These are phyloP conservation scores for Coprinopsis strossmayeri DNA, from an alignment of 768 basidiomycete genomes.

Conservation along the genomic window DNA sequence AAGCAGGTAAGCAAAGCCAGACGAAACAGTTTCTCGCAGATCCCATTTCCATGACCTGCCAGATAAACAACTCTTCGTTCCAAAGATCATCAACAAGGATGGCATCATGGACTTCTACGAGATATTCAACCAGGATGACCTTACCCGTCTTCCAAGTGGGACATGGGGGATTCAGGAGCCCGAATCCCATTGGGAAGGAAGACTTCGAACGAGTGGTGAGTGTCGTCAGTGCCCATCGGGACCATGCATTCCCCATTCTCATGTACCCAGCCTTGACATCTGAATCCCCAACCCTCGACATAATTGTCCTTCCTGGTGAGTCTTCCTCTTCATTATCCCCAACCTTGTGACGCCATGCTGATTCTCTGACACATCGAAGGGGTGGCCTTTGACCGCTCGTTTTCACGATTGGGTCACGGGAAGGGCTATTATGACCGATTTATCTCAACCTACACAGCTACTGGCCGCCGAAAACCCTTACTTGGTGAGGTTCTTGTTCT, in stretches of 20 bases:
- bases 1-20: slow-evolving; percentile 34
- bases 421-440: slow-evolving; percentile 83
- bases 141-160: slow-evolving; percentile 49
- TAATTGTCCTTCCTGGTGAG: slow-evolving; percentile 65
- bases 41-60: background rate
- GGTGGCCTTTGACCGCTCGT: slow-evolving; percentile 64
- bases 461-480: slow-evolving; percentile 40
- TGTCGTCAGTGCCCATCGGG: background rate
- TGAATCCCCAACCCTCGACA: slow-evolving; percentile 40
- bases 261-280: slow-evolving; percentile 27
- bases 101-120: slow-evolving; percentile 62
- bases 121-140: slow-evolving; percentile 53
- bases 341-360: too few species aligned
- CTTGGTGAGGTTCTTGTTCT: slow-evolving; percentile 42
- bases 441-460: slow-evolving; percentile 46
- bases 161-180: slow-evolving; percentile 79
- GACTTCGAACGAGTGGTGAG: slow-evolving; percentile 45
- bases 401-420: slow-evolving; percentile 72
- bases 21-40: background rate
- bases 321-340: too few species aligned
- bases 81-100: slow-evolving; percentile 45
- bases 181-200: slow-evolving; percentile 31
- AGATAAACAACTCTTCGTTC: slow-evolving; percentile 69
- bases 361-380: too few species aligned
- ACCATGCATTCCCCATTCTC: background rate